phyloP scores from a whole-genome alignment of 371 early-diverging fungal genomes.

The Zopfochytrium polystomum region DNA sequence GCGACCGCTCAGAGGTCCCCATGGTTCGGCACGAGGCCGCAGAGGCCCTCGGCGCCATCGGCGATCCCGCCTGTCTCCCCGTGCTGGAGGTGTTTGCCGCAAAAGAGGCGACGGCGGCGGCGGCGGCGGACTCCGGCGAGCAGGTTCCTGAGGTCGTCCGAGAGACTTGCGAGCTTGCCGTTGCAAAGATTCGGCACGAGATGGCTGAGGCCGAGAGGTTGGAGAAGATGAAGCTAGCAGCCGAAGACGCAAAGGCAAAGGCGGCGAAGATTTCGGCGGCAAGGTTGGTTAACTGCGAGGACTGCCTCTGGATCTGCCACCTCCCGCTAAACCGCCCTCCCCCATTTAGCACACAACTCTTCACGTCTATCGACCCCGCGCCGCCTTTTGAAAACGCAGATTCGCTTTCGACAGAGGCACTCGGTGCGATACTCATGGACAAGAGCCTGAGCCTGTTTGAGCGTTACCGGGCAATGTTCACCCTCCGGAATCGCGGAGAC shows the following conservation, averaged over 20 bases:
- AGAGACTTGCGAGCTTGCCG: conserved; percentile 95
- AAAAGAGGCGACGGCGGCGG: no score
- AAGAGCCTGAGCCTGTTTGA: conserved; percentile 75
- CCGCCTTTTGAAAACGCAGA: conserved; percentile 58
- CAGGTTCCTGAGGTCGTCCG: conserved; percentile 60
- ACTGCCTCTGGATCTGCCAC: no score
- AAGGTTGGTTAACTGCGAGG: neutral
- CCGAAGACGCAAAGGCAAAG: no score
- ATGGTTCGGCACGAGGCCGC: conserved; percentile 99
- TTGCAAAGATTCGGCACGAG: conserved; percentile 80
- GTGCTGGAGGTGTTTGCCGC: conserved; percentile 70
- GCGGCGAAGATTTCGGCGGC: conserved; percentile 1
- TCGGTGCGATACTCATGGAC: conserved; percentile 70
- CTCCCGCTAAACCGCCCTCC: no score
- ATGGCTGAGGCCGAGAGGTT: conserved; percentile 17
- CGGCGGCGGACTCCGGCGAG: no score
- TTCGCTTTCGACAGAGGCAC: conserved; percentile 52
- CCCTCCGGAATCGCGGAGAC: conserved; percentile 86
- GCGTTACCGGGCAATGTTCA: conserved; percentile 99
- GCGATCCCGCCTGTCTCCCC: conserved; percentile 60
- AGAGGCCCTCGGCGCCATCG: conserved; percentile 96
- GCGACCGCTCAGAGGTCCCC: conserved; percentile 71
- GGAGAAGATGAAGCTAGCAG: no score
- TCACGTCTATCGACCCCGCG: conserved; percentile 89
- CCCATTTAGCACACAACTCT: conserved; percentile 26